Evolutionary conservation across 495 filamentous ascomycete species (phyloP).

Genomic region (Penicillium psychrofluorescens): DNA sequence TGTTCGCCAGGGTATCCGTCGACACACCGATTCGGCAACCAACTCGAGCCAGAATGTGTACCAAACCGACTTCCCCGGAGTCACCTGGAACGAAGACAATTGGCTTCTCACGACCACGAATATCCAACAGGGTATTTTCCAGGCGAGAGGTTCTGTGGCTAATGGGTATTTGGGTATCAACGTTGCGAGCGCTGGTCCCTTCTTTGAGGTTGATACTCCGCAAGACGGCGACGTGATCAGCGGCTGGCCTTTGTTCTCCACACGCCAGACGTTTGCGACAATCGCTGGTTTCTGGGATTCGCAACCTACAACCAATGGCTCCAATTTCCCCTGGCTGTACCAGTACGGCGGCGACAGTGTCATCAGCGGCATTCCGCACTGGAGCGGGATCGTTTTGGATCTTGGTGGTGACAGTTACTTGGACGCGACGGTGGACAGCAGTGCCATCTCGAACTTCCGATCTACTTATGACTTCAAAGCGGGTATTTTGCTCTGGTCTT

Average conservation of each 20-base stretch:
- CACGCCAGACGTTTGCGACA: conserved; percentile 64
- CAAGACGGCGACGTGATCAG: conserved; percentile 49
- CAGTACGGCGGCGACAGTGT: conserved; percentile 67
- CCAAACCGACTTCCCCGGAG: conserved; percentile 39
- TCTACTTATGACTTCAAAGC: conserved; percentile 56
- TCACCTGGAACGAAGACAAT: conserved; percentile 57
- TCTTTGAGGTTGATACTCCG: conserved; percentile 57
- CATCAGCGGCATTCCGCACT: conserved; percentile 69
- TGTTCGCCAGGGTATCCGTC: conserved; percentile 6
- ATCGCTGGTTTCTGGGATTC: conserved; percentile 67
- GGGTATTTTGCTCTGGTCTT: conserved; percentile 56
- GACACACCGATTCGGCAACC: conserved; percentile 5
- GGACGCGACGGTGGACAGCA: conserved; percentile 54
- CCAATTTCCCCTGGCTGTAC: conserved; percentile 66
- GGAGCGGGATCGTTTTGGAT: conserved; percentile 53
- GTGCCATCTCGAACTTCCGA: conserved; percentile 52
- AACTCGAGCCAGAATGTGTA: conserved; percentile 29
- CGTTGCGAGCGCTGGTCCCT: conserved; percentile 59
- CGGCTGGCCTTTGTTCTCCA: conserved; percentile 68
- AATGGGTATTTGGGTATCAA: conserved; percentile 56
- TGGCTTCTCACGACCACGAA: conserved; percentile 52
- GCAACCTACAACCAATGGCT: conserved; percentile 54
- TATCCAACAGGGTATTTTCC: conserved; percentile 53
- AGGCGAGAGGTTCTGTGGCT: conserved; percentile 55
- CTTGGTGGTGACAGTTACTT: conserved; percentile 46